Percentiles rank a stretch among this genome's conserved stretches.
These are phyloP conservation scores for Sphagnurus paluster DNA, from an alignment of 1,284 basidiomycete species.

Conservation along the genomic window DNA sequence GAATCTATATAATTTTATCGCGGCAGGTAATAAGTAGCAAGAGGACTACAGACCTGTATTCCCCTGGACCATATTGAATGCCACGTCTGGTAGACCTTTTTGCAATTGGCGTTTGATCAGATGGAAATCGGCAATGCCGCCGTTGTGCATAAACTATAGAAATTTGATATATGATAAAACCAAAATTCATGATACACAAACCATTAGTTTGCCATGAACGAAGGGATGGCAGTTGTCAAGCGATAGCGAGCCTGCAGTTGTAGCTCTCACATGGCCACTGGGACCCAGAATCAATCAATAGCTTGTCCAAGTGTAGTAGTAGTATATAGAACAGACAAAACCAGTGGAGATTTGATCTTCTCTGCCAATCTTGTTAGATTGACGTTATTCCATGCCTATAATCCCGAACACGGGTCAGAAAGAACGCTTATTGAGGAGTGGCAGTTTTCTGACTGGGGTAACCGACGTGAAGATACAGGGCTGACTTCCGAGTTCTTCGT, in stretches of 20 bases:
- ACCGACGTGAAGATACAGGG: conserved; percentile 98
- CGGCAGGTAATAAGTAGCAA: too few species aligned
- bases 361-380: conserved; percentile 89
- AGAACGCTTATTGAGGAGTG: conserved; percentile 1
- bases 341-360: conserved; percentile 91
- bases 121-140: conserved; percentile 80
- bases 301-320: background rate
- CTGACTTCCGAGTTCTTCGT: conserved; percentile 79
- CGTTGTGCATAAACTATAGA: conserved; percentile 93
- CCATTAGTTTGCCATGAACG: conserved; percentile 86
- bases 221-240: conserved; percentile 96
- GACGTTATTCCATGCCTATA: conserved; percentile 92
- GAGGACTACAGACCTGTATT: conserved; percentile 76
- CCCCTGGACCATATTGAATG: conserved; percentile 85
- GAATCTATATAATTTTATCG: conserved; percentile 82
- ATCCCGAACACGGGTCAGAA: conserved; percentile 9
- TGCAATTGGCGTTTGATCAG: conserved; percentile 83
- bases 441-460: conserved; percentile 65
- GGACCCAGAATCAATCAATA: conserved; percentile 1
- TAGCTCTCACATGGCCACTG: conserved; percentile 89
- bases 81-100: conserved; percentile 71
- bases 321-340: conserved; percentile 67
- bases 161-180: conserved; percentile 1
- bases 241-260: conserved; percentile 83
- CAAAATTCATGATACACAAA: conserved; percentile 30